Conservation (phyloP, 805 yeast species). For the Schwanniomyces polymorphus region DNA sequence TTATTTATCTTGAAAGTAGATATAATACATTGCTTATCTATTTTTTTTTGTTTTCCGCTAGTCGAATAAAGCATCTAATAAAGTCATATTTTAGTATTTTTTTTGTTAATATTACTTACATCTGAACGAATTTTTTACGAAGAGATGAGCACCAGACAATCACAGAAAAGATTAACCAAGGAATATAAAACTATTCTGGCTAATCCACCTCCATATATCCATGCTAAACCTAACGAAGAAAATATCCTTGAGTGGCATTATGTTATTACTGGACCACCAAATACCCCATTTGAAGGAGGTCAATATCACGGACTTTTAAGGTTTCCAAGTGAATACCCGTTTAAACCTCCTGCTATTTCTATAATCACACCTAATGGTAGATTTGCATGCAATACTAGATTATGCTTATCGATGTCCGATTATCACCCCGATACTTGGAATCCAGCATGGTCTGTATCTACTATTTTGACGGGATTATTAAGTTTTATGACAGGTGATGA, state of each 20-base stretch:
- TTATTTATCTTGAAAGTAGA: too few species aligned
- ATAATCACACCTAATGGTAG: constrained; percentile 92
- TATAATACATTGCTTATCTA: not conserved
- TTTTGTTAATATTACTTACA: not conserved
- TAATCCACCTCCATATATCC: constrained; percentile 81
- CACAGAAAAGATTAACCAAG: constrained; percentile 58
- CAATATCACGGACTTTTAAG: constrained; percentile 87
- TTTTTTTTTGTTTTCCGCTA: not conserved
- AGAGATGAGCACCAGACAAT: constrained; percentile 39
- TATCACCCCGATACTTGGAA: constrained; percentile 95
- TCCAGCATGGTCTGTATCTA: constrained; percentile 93
- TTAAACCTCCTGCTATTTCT: constrained; percentile 86
- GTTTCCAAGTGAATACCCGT: constrained; percentile 85
- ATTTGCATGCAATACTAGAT: constrained; percentile 74
- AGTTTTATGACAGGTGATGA: constrained; percentile 93
- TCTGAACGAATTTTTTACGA: not conserved
- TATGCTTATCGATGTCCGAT: constrained; percentile 91
- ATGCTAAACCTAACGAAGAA: constrained; percentile 82
- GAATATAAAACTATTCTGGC: constrained; percentile 78
- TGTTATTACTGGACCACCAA: constrained; percentile 87
- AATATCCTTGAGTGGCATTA: constrained; percentile 95
- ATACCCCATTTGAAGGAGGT: constrained; percentile 82
- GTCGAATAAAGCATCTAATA: not conserved
- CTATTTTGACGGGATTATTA: constrained; percentile 81
- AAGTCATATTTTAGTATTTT: not conserved